Evolutionary conservation across 176 grass and related monocot species (phyloP).

Genomic region (Saccharum officinarum): DNA sequence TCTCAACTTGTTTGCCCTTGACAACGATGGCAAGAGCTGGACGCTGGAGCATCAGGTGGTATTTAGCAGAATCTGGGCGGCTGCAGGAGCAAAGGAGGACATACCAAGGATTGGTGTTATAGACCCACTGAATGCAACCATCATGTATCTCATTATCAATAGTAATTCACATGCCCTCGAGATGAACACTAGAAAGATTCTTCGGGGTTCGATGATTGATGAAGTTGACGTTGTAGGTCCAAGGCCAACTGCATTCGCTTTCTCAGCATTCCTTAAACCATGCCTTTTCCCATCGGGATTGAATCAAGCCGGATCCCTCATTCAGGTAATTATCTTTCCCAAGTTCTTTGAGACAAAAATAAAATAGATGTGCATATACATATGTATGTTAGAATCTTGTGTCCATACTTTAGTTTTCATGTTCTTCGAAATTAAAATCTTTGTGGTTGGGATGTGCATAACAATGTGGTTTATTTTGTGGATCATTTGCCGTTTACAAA

Average conservation of each 20-base stretch:
- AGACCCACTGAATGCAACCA: slow-evolving; percentile 11
- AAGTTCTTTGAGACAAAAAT: no score
- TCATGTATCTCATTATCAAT: background rate
- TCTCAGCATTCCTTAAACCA: background rate
- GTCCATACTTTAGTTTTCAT: background rate
- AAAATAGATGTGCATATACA: background rate
- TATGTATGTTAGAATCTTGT: background rate
- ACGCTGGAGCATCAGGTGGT: slow-evolving; percentile 22
- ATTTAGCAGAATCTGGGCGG: background rate
- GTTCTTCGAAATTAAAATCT: background rate
- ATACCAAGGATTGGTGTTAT: background rate
- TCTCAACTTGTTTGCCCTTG: no score
- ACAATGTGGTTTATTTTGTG: no score
- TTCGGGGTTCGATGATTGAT: background rate
- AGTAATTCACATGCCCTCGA: background rate
- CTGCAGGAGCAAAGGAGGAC: background rate
- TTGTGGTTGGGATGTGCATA: background rate
- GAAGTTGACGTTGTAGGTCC: background rate
- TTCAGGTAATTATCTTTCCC: slow-evolving; percentile 11
- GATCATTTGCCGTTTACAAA: no score
- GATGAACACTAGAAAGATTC: slow-evolving; percentile 2
- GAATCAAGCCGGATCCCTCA: slow-evolving; percentile 12
- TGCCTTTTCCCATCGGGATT: slow-evolving; percentile 11
- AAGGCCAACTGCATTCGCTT: background rate
- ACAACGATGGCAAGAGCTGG: background rate